Evolutionary conservation across 371 early-diverging fungal genomes (phyloP).

Genomic region (Apophysomyces elegans): DNA sequence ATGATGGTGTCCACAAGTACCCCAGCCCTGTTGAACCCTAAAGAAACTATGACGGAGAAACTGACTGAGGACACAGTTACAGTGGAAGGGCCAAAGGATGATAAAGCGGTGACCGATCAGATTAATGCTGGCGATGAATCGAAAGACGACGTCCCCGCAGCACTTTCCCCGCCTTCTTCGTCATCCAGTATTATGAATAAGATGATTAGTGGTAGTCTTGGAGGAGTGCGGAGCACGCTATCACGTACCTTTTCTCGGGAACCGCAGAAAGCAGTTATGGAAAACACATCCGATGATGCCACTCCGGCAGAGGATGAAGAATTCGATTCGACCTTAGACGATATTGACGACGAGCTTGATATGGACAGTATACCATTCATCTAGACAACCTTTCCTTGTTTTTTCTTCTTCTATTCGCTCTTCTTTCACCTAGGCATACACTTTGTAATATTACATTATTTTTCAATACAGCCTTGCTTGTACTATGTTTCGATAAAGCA

Average conservation of each 20-base stretch:
- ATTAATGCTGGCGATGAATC: constrained; percentile 15
- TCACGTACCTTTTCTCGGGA: constrained; percentile 39
- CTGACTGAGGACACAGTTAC: constrained; percentile 8
- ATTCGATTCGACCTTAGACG: constrained; percentile 38
- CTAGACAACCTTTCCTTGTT: constrained; percentile 18
- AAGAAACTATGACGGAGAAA: constrained; percentile 14
- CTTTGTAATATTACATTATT: constrained; percentile 4
- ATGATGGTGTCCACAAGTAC: constrained; percentile 23
- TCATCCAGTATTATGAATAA: constrained; percentile 32
- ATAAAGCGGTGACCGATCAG: constrained; percentile 13
- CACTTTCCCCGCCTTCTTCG: constrained; percentile 14
- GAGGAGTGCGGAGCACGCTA: constrained; percentile 35
- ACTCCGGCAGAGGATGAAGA: constrained; percentile 18
- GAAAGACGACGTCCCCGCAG: constrained; percentile 1
- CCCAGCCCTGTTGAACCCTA: constrained; percentile 13
- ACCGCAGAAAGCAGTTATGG: constrained; percentile 13
- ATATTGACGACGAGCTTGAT: constrained; percentile 54
- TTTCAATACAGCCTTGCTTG: not conserved
- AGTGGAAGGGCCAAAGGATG: not conserved
- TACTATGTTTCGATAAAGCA: no score
- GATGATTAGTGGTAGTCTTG: constrained; percentile 25
- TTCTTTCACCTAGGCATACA: not conserved
- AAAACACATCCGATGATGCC: constrained; percentile 6
- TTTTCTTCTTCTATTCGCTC: not conserved
- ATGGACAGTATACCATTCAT: constrained; percentile 63